Evolutionary conservation across 306 rosid genomes (phyloP).

Genomic region (Canavalia ensiformis): DNA sequence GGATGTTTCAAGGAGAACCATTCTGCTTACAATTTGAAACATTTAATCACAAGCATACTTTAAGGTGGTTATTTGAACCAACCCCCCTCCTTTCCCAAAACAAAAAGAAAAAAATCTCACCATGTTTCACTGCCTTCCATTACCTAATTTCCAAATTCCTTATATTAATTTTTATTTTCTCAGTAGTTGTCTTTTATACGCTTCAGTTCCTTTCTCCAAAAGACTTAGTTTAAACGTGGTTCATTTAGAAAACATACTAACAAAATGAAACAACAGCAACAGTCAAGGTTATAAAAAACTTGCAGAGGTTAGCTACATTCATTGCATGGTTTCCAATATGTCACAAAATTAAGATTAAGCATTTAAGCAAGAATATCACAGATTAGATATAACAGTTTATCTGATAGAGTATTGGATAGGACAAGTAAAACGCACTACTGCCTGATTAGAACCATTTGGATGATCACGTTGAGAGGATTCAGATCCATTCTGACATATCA

Average conservation of each 20-base stretch:
- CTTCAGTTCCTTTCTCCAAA: constrained; percentile 6
- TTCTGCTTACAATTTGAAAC: constrained; percentile 9
- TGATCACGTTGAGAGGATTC: constrained; percentile 34
- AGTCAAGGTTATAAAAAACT: constrained; percentile 11
- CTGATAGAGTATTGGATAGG: constrained; percentile 29
- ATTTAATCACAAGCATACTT: neutral
- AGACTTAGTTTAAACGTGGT: neutral
- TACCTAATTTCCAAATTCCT: constrained; percentile 12
- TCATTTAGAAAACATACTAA: constrained; percentile 14
- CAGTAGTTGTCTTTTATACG: neutral
- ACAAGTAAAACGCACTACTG: constrained; percentile 56
- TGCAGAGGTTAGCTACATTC: neutral
- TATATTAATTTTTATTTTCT: neutral
- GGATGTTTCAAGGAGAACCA: neutral
- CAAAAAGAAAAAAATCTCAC: neutral
- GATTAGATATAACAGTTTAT: constrained; percentile 42
- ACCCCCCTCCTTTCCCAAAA: neutral
- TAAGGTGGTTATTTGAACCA: neutral
- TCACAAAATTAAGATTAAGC: constrained; percentile 33
- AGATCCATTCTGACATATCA: constrained; percentile 60
- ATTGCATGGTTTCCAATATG: constrained; percentile 32
- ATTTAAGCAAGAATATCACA: constrained; percentile 8
- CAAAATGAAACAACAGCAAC: neutral
- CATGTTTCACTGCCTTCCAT: neutral
- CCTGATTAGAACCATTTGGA: constrained; percentile 34